Base-by-base conservation (phyloP, 129 eudicot genomes). In the Flaveria ramosissima region DNA sequence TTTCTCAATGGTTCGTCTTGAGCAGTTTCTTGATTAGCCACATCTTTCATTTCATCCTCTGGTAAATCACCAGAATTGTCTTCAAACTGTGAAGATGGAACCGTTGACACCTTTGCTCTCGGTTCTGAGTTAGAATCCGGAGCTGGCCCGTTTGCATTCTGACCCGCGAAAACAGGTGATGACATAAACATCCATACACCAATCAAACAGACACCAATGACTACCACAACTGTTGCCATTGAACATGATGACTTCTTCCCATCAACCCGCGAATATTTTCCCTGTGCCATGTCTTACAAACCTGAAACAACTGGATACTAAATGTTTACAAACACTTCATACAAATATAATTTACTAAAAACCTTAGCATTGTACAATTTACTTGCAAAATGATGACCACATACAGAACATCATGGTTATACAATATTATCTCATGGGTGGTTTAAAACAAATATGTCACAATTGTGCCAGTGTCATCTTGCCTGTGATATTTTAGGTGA, bases 11-110 rank as follows among this genome's bases (percentile, higher is more conserved):
- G 23, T 70, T 76, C 79, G 68, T 45, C 50, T 45, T 11, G 50
- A 8, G 11, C 50, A 45, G 50, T 45, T 2, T 45, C 50, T 45
- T 45, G 12, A 45, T 45, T 45, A 45, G 50, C 14, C 50, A 8
- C 13, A 45, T 73, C 88, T 57, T 82, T 82, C 9, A 56, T 67
- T 63, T 81, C 83, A 68, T 77, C 85, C 47, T 73, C 85, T 21
- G 84, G 78, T 61, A 80, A 72, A 71, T 83, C 89, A 67, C 89
- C 89, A 16, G 87, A 64, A 78, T 78, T 74, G 43, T 86, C 90
- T 80, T 83, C 79, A 80, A 72, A 86, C 55, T 74, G 87, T 11
- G 71, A 64, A 26, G 85, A 63, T 3, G 68, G 51, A n/a, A 32
- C 84, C n/a, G 77, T 70, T 16, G 62, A 72, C 41, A 80, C 80